These are phyloP conservation scores for Echria macrotheca DNA, from an alignment of 495 filamentous ascomycete genomes.

Conservation along the genomic window DNA sequence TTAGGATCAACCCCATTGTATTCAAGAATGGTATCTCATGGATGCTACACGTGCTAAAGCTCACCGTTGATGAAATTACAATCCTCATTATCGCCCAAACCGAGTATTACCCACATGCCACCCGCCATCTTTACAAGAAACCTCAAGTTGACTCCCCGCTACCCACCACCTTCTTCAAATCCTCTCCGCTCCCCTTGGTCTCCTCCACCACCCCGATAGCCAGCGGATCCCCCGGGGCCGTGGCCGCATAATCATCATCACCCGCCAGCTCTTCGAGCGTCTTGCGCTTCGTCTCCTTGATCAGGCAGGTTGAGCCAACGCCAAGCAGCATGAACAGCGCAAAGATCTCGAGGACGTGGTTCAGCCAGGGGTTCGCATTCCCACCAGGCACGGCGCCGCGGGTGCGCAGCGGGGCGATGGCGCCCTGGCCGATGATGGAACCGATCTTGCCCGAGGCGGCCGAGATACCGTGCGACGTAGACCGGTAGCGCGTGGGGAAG, in stretches of 20 bases:
- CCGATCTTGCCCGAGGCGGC: constrained; percentile 61
- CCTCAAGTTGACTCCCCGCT: too few relatives aligned
- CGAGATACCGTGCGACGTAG: constrained; percentile 77
- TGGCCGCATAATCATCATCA: constrained; percentile 32
- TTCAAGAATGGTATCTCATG: too few relatives aligned
- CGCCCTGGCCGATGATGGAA: constrained; percentile 52
- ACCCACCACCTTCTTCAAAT: too few relatives aligned
- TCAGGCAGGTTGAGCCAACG: constrained; percentile 57
- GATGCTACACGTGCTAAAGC: too few relatives aligned
- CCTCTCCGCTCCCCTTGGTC: too few relatives aligned
- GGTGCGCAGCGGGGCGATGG: constrained; percentile 48
- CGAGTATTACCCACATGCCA: too few relatives aligned
- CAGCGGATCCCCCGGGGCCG: too few relatives aligned
- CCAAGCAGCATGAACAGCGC: constrained; percentile 76
- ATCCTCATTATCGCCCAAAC: too few relatives aligned
- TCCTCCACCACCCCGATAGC: too few relatives aligned
- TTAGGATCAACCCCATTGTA: too few relatives aligned
- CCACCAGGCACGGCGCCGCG: constrained; percentile 31
- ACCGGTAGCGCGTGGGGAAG: constrained; percentile 83
- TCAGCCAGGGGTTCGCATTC: constrained; percentile 59
- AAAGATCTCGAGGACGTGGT: constrained; percentile 77
- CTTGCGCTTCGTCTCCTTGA: constrained; percentile 72
- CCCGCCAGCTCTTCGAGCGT: constrained; percentile 57
- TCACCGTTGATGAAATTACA: too few relatives aligned
- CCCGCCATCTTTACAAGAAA: too few relatives aligned